phyloP scores from a whole-genome alignment of 495 filamentous ascomycete species.

The Aspergillus sclerotiicarbonarius region DNA sequence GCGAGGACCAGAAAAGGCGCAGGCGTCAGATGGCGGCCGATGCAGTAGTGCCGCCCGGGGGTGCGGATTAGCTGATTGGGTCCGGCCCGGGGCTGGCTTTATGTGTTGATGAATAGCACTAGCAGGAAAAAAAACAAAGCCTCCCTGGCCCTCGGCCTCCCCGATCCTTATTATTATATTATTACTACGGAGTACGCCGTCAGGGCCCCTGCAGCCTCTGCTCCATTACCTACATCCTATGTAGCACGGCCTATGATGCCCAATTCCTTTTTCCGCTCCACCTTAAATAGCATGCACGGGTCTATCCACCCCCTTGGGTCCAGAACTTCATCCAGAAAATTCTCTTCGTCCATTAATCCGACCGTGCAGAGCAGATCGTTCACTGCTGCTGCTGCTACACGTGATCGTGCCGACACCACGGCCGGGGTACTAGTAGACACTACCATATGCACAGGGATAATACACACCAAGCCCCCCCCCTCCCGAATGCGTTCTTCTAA shows the following conservation, averaged over 20 bases:
- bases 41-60: too few species aligned
- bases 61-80: conserved; percentile 4
- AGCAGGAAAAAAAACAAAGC: not conserved
- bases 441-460: not conserved
- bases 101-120: too few species aligned
- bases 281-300: not conserved
- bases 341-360: not conserved
- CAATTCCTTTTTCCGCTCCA: not conserved
- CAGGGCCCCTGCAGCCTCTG: not conserved
- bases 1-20: conserved; percentile 12
- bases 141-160: not conserved
- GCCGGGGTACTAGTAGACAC: not conserved
- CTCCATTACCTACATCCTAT: not conserved
- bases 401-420: not conserved
- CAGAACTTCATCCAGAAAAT: not conserved
- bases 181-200: not conserved
- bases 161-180: not conserved
- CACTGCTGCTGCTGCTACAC: not conserved
- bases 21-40: not conserved
- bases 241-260: not conserved
- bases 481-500: not conserved
- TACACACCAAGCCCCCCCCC: not conserved
- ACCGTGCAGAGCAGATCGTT: not conserved
- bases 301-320: not conserved
- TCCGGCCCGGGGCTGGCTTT: too few species aligned